Evolutionary conservation across 805 yeast species (phyloP), one percentile per base, ranked within the genome.

Genomic region (Candida namnaoensis): DNA sequence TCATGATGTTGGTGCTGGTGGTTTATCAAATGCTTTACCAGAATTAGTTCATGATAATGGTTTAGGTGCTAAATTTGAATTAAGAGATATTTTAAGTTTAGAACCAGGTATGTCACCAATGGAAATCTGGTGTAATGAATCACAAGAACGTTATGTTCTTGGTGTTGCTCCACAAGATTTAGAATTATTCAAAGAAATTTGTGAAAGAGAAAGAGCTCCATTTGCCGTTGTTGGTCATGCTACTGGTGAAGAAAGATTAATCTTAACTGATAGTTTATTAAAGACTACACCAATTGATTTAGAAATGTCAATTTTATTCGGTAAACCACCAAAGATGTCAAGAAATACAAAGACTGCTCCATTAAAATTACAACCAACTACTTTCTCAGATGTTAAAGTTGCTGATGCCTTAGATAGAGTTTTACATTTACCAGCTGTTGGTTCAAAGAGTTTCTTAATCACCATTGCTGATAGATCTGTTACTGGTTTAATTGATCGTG

Each of bases 1-100:
- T 53, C 99, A 93, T 62, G 99, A 93, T 66, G 99, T 93, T 37
- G 99, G 99, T 64, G 99, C 99, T 38, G 99, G 99, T 64, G 99
- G 99, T 39, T 71, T 93, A 50, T 88, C 97, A 19, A 93, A 93
- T 56, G 99, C 99, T 8, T 71, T 93, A 52, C 97, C 99, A 9
- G 99, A 93, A 67, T 74, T 93, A 50, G 99, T 93, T 25, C 97
- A 93, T 58, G 99, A 93, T 62, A 93, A 93, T 61, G 93, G 85
- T 50, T 74, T 93, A 47, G 99, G 99, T 61, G 99, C 96, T 27
- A 72, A 62, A 49, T 93, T 93, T 49, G 96, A 93, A 64, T 73
- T 93, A 50, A 80, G 99, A 65, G 84, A 90, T 42, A 82, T 93
- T 43, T 76, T 95, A 43, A 82, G 88, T 33, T 74, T 88, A 49